Percentiles rank a stretch among this genome's conserved stretches.
phyloP scores from a whole-genome alignment of 108 stramenopile species.

The Fistulifera pelliculosa region DNA sequence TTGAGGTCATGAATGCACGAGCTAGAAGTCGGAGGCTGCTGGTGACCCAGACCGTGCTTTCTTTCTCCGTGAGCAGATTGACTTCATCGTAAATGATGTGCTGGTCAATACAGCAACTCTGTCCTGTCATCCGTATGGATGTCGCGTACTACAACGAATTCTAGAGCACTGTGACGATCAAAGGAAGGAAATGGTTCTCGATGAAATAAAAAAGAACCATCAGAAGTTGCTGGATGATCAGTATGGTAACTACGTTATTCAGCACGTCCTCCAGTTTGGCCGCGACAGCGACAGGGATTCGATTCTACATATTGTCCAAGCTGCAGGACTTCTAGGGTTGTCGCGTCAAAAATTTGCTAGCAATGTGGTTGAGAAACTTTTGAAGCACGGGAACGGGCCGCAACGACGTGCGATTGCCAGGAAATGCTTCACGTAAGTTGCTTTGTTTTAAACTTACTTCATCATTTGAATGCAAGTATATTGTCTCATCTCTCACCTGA shows the following conservation, averaged over 20 bases:
- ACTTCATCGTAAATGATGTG: slow-evolving; percentile 91
- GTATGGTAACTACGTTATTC: slow-evolving; percentile 90
- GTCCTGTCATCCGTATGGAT: slow-evolving; percentile 93
- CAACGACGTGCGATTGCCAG: slow-evolving; percentile 71
- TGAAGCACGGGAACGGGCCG: slow-evolving; percentile 82
- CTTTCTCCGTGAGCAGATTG: slow-evolving; percentile 61
- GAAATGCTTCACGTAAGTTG: slow-evolving; percentile 65
- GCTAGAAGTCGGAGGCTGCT: slow-evolving; percentile 27
- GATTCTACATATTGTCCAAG: slow-evolving; percentile 63
- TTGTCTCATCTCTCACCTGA: no score
- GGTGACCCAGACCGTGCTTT: slow-evolving; percentile 31
- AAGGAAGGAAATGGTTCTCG: slow-evolving; percentile 57
- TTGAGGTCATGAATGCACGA: slow-evolving; percentile 73
- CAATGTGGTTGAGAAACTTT: slow-evolving; percentile 94
- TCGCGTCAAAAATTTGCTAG: slow-evolving; percentile 97
- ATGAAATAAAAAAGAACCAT: slow-evolving; percentile 50
- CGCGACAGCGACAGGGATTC: slow-evolving; percentile 70
- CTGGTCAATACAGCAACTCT: slow-evolving; percentile 73
- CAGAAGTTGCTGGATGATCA: slow-evolving; percentile 75
- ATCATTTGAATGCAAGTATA: no score
- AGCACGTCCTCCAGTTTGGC: slow-evolving; percentile 87
- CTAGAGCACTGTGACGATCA: slow-evolving; percentile 87
- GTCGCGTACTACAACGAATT: slow-evolving; percentile 93
- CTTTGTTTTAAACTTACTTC: background rate
- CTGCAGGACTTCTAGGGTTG: slow-evolving; percentile 72